Percentiles rank a stretch among this genome's conserved stretches.
Evolutionary conservation across 2,329 filamentous ascomycete species (phyloP).

Genomic region (Colletotrichum eremochloae): DNA sequence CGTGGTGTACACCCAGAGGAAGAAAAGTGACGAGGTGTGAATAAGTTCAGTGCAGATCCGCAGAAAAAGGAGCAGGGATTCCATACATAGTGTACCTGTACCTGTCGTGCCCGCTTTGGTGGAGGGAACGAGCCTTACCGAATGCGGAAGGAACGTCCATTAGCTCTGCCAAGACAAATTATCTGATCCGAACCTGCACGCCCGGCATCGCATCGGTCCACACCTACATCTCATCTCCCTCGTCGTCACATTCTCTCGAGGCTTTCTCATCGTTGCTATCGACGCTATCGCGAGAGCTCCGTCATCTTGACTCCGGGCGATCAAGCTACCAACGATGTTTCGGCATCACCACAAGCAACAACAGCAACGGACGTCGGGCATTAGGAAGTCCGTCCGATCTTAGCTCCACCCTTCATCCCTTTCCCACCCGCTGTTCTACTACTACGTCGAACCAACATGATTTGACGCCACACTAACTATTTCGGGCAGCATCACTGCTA

Average conservation of each 20-base stretch:
- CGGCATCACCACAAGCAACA: neutral
- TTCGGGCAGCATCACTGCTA: conserved; percentile 51
- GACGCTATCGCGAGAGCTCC: conserved; percentile 1
- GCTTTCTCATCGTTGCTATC: neutral
- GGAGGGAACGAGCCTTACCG: neutral
- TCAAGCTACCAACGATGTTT: neutral
- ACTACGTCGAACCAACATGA: conserved; percentile 39
- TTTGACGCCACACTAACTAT: conserved; percentile 41
- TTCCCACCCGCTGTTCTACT: conserved; percentile 29
- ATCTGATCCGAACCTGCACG: conserved; percentile 42
- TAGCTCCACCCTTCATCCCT: conserved; percentile 16
- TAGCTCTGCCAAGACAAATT: conserved; percentile 41
- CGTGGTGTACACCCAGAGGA: neutral
- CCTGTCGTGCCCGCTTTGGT: conserved; percentile 3
- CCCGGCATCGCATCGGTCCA: conserved; percentile 35
- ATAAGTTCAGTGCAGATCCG: conserved; percentile 26
- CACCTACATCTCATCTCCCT: conserved; percentile 5
- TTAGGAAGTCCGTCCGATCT: conserved; percentile 5
- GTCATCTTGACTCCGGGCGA: conserved; percentile 17
- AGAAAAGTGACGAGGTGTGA: conserved; percentile 8
- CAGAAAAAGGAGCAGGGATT: conserved; percentile 20
- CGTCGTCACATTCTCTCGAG: conserved; percentile 3
- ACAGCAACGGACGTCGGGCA: conserved; percentile 6
- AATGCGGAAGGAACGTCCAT: conserved; percentile 24
- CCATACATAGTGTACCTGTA: neutral